These are phyloP conservation scores for Malus domestica DNA, from an alignment of 306 rosid species.

Conservation along the genomic window DNA sequence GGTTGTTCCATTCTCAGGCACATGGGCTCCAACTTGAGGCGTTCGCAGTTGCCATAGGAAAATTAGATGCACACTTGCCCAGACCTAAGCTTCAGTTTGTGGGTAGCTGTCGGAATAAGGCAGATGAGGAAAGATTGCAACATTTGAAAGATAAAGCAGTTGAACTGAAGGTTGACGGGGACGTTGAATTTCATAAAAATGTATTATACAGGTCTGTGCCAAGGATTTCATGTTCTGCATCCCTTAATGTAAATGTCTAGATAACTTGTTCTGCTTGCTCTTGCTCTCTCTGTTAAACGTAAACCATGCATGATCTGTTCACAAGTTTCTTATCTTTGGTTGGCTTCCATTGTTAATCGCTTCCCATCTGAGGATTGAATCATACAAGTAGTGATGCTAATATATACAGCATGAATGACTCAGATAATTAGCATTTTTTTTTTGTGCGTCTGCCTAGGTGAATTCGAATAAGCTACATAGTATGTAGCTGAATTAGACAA, in stretches of 20 bases:
- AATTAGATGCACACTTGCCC: constrained; percentile 39
- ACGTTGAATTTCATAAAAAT: constrained; percentile 79
- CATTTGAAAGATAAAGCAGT: constrained; percentile 53
- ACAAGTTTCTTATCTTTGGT: not conserved
- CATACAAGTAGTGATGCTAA: too few relatives aligned
- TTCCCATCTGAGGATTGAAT: not conserved
- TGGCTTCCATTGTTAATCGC: not conserved
- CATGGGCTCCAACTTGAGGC: constrained; percentile 94
- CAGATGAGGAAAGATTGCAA: constrained; percentile 82
- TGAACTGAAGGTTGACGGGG: constrained; percentile 57
- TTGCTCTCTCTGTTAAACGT: not conserved
- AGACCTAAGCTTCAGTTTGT: constrained; percentile 86
- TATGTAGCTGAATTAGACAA: not conserved
- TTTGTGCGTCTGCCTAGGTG: not conserved
- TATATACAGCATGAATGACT: too few relatives aligned
- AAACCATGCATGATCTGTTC: not conserved
- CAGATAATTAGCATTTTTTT: too few relatives aligned
- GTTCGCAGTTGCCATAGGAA: constrained; percentile 63
- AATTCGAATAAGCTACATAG: too few relatives aligned
- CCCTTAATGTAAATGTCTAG: not conserved
- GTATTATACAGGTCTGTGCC: constrained; percentile 62
- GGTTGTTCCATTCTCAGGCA: constrained; percentile 44
- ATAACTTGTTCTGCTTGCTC: not conserved
- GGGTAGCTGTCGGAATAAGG: constrained; percentile 84
- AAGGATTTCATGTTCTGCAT: not conserved